Evolutionary conservation across 257 asterid species (phyloP).

Genomic region (Plantago ovata): DNA sequence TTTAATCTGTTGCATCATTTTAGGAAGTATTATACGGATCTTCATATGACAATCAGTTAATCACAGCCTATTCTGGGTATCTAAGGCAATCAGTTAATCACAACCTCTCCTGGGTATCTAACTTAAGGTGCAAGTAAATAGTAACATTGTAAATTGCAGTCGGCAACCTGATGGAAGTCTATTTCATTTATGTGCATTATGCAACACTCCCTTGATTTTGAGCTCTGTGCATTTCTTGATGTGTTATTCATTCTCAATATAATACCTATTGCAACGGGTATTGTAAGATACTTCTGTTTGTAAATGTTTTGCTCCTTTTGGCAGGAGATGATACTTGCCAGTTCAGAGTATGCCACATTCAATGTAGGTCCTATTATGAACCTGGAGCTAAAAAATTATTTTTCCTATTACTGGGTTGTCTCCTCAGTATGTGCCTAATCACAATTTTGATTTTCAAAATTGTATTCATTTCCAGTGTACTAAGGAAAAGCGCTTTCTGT

Average conservation of each 20-base stretch:
- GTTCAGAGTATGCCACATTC: constrained; percentile 43
- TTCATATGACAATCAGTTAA: neutral
- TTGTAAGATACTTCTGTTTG: constrained; percentile 8
- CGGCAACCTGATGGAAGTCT: neutral
- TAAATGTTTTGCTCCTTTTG: constrained; percentile 13
- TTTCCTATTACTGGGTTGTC: constrained; percentile 13
- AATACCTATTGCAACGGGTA: neutral
- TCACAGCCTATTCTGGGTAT: neutral
- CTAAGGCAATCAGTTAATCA: neutral
- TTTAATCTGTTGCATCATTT: neutral
- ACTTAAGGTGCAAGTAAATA: neutral
- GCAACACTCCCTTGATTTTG: neutral
- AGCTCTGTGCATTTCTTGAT: neutral
- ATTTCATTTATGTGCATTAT: neutral
- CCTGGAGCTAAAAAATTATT: neutral
- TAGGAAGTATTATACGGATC: neutral
- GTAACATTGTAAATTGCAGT: constrained; percentile 1
- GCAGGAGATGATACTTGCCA: constrained; percentile 94
- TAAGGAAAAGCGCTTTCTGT: constrained; percentile 71
- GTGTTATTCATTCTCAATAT: neutral
- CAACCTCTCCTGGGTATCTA: neutral
- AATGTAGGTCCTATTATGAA: constrained; percentile 41
- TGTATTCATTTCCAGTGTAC: constrained; percentile 50
- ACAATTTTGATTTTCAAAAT: constrained; percentile 15
- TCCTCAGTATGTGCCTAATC: constrained; percentile 21